Base-by-base conservation (phyloP, 768 basidiomycete genomes). In the Gelatoporia subvermispora region DNA sequence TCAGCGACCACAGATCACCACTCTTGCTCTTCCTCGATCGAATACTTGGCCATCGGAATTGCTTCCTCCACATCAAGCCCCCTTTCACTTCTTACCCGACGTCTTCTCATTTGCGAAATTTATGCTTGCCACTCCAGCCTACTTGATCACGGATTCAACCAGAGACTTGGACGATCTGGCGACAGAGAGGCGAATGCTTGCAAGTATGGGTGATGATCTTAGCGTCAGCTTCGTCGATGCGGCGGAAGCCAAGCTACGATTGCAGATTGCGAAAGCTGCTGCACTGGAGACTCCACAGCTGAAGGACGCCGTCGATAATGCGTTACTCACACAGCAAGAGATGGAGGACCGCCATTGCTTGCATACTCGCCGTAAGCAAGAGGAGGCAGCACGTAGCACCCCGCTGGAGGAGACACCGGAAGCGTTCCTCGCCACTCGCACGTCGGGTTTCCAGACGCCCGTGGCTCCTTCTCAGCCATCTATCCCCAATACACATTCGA, bases 61-160 rank as follows among this genome's bases (percentile, higher is more conserved):
- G 2, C 70, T 96, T 24, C 86, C 90, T 13, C 88, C 93, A 17
- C 91, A 94, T 55, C 86, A 93, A 60, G 90, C 93, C 0, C 95
- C 96, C 7, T 98, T 94, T 72, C 81, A 96, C 63, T 98, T 99
- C 72, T 75, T 95, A 18, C 96, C 94, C 0, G 93, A 97, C 60
- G 88, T 96, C 35, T 82, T 84, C 54, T 70, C 72, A 35, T 96
- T 87, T 65, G 78, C 93, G 17, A 93, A 91, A 61, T 96, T 98
- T 72, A 96, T 98, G 93, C 82, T 98, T 21, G 93, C 92, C 17
- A 92, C 93, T 0, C 92, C 95, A 1, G 74, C 79, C 1, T 89
- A 94, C 65, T 77, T 98, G 49, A 75, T 87, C 36, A 63, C 75
- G 16, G 85, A 91, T 61, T 78, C 98, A 11, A 74, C 78, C 2